A percentile compares a stretch with the other conserved stretches of the same genome.
phyloP scores from a whole-genome alignment of 2,329 filamentous ascomycete species.

The Hypoxylon sp. region DNA sequence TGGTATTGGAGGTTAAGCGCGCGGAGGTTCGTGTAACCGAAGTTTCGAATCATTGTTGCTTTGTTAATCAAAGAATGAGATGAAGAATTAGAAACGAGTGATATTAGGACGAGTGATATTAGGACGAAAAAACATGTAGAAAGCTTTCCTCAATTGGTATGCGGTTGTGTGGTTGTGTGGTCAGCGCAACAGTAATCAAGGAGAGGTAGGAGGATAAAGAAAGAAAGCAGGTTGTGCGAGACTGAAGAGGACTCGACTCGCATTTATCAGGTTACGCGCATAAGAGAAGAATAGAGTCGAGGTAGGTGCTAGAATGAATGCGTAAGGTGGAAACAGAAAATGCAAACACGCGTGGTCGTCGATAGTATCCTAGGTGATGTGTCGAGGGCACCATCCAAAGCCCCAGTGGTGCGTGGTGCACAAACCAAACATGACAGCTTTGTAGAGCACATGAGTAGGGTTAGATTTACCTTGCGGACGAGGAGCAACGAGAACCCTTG shows the following conservation, averaged over 20 bases:
- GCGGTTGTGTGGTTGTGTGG: background rate
- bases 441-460: background rate
- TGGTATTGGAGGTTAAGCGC: background rate
- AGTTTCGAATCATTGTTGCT: conserved; percentile 1
- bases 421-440: background rate
- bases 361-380: background rate
- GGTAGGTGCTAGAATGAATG: background rate
- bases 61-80: background rate
- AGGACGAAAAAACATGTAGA: background rate
- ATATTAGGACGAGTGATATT: too few relatives aligned
- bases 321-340: background rate
- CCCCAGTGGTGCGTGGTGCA: background rate
- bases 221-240: background rate
- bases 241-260: background rate
- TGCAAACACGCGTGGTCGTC: background rate
- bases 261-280: background rate
- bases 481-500: background rate
- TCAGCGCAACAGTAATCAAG: background rate
- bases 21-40: background rate
- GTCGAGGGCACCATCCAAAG: background rate
- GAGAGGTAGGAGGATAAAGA: background rate
- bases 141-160: background rate
- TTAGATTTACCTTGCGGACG: background rate
- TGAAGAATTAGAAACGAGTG: too few relatives aligned
- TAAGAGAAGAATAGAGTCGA: background rate